Conservation (phyloP, 768 basidiomycete species). For the Suillus subaureus region DNA sequence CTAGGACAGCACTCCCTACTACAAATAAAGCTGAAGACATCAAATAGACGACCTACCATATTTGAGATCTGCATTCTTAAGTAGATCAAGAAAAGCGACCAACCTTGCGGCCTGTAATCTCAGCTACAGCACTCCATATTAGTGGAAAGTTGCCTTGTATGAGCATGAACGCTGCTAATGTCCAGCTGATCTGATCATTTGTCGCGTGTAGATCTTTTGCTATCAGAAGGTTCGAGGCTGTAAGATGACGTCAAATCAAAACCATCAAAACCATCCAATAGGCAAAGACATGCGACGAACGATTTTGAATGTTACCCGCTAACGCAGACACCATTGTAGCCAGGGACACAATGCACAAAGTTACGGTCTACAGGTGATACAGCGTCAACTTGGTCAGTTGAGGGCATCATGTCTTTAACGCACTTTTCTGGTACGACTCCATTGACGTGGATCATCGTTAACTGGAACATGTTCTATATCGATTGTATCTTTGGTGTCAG, state of each 20-base stretch:
- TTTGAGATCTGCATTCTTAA: slow-evolving; percentile 6
- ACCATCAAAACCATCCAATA: neutral
- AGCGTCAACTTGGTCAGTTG: neutral
- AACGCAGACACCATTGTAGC: slow-evolving; percentile 28
- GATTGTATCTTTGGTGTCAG: slow-evolving; percentile 2
- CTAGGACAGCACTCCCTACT: slow-evolving; percentile 57
- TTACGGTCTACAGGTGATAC: slow-evolving; percentile 21
- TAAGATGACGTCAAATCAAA: neutral
- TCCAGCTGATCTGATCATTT: slow-evolving; percentile 62
- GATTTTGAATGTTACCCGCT: slow-evolving; percentile 32
- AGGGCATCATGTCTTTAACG: slow-evolving; percentile 10
- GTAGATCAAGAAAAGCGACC: slow-evolving; percentile 14
- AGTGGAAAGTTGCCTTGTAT: slow-evolving; percentile 71
- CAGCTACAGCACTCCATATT: slow-evolving; percentile 69
- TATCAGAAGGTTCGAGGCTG: slow-evolving; percentile 68
- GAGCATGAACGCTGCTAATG: slow-evolving; percentile 71
- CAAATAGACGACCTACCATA: slow-evolving; percentile 52
- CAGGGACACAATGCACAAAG: slow-evolving; percentile 29
- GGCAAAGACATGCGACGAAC: slow-evolving; percentile 18
- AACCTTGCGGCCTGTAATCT: slow-evolving; percentile 77
- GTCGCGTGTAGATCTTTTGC: slow-evolving; percentile 61
- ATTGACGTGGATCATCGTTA: slow-evolving; percentile 61
- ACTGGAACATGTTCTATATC: slow-evolving; percentile 46
- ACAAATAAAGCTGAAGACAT: slow-evolving; percentile 53
- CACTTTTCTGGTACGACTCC: slow-evolving; percentile 61